phyloP scores from a whole-genome alignment of 148 eudicot genomes.

The Talinum fruticosum region DNA sequence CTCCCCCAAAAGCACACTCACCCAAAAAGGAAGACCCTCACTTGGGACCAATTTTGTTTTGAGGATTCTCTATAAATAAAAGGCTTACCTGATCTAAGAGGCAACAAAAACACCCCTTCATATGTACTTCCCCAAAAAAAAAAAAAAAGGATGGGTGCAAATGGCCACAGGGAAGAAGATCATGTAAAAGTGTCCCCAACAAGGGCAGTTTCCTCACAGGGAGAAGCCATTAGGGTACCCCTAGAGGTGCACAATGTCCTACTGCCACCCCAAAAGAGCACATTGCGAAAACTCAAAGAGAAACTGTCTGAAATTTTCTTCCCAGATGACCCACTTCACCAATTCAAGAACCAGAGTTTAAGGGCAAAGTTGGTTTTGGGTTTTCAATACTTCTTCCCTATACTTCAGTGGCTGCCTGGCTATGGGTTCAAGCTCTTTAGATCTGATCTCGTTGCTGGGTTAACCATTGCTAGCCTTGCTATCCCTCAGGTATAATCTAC shows the following conservation, averaged over 20 bases:
- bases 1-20: neutral
- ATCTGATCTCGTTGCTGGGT: conserved; percentile 77
- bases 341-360: conserved; percentile 59
- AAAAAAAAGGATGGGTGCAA: conserved; percentile 5
- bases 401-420: conserved; percentile 73
- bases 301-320: conserved; percentile 72
- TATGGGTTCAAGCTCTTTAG: conserved; percentile 51
- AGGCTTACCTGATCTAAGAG: neutral
- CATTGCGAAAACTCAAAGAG: conserved; percentile 52
- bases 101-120: neutral
- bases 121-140: neutral
- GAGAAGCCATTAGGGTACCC: conserved; percentile 17
- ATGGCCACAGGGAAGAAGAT: neutral
- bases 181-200: conserved; percentile 13
- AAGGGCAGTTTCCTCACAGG: conserved; percentile 1
- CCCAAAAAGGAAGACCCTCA: neutral
- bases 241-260: conserved; percentile 27
- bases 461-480: conserved; percentile 96
- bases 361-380: conserved; percentile 48
- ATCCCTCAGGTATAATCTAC: conserved; percentile 68
- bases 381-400: conserved; percentile 73
- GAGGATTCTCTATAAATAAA: neutral
- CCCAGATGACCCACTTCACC: conserved; percentile 85
- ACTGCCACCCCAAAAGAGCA: conserved; percentile 63
- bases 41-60: conserved; percentile 16